Evolutionary conservation across 2,329 filamentous ascomycete genomes (phyloP).

Genomic region (Pseudocercospora fuligena): DNA sequence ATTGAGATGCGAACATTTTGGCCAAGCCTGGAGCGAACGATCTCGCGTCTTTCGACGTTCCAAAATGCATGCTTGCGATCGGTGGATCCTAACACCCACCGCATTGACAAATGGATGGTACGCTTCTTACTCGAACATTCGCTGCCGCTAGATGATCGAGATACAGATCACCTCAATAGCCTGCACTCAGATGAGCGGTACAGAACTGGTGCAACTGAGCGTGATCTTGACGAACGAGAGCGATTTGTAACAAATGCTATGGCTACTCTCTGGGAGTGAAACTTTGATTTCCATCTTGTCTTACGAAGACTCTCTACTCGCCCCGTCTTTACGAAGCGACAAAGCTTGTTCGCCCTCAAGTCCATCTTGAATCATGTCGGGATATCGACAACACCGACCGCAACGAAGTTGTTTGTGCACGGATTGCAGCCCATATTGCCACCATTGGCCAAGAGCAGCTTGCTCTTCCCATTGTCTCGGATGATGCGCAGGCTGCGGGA

Average conservation of each 20-base stretch:
- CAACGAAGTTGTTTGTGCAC: background rate
- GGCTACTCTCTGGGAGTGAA: too few species aligned
- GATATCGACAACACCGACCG: background rate
- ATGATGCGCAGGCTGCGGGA: conserved; percentile 6
- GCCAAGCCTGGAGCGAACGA: conserved; percentile 37
- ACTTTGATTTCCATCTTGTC: too few species aligned
- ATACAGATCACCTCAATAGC: too few species aligned
- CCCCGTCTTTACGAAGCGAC: too few species aligned
- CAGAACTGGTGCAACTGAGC: too few species aligned
- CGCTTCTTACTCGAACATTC: conserved; percentile 19
- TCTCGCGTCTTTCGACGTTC: conserved; percentile 45
- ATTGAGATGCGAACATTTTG: conserved; percentile 48
- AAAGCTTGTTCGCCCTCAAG: too few species aligned
- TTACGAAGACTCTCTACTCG: too few species aligned
- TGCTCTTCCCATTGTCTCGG: background rate
- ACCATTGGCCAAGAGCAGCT: conserved; percentile 3
- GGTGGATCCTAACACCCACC: conserved; percentile 15
- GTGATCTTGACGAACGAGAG: too few species aligned
- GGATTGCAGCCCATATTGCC: conserved; percentile 1
- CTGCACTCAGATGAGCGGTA: too few species aligned
- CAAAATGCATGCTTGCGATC: conserved; percentile 46
- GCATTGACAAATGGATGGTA: conserved; percentile 25
- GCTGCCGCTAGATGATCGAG: background rate
- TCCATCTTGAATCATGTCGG: background rate
- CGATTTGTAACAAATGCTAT: too few species aligned